Evolutionary conservation across 345 rosid genomes (phyloP), one percentile per base, ranked within the genome.

Genomic region (Trapa bicornis): DNA sequence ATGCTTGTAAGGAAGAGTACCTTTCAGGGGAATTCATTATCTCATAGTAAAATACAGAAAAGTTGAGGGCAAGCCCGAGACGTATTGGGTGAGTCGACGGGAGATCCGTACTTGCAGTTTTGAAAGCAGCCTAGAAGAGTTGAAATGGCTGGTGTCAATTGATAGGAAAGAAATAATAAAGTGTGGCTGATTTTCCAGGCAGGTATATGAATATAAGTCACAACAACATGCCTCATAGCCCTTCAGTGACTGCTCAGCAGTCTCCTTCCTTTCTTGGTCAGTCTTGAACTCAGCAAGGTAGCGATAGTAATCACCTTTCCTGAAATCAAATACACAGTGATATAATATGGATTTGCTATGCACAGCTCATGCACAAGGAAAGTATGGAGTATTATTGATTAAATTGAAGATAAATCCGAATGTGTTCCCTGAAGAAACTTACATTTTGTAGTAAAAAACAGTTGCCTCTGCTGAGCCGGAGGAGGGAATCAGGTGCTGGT

Each of bases 1-100:
- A 60, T 54, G 14, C 66, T 12, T 0, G 33, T n/a, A 36, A 65
- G 68, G 57, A 66, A 56, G 22, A 39, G 67, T 52, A 84, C 98
- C 96, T 90, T 79, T 93, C 98, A 29, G 96, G 99, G 71, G 99
- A 94, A 77, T 91, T 94, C 97, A 94, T 87, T 71, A 94, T 94
- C 86, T 94, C 99, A 67, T 94, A 91, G 79, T 94, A 91, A 79
- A 94, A 94, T 36, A 94, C 99, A 68, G 97, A 94, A 81, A 91
- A 94, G 89, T 94, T 94, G 63, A 94, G 99, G 13, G 99, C 97
- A 72, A 94, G 96, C 56, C 99, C 99, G 47, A 94, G 97, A 42
- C 99, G 96, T 71, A 94, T 91, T 15, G 99, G 99, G 71, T 94
- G 99, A 29, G 99, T 91, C 33, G 99, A 89, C 68, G 99, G 91